Conservation (phyloP, 306 rosid genomes). For the Prunus davidiana region DNA sequence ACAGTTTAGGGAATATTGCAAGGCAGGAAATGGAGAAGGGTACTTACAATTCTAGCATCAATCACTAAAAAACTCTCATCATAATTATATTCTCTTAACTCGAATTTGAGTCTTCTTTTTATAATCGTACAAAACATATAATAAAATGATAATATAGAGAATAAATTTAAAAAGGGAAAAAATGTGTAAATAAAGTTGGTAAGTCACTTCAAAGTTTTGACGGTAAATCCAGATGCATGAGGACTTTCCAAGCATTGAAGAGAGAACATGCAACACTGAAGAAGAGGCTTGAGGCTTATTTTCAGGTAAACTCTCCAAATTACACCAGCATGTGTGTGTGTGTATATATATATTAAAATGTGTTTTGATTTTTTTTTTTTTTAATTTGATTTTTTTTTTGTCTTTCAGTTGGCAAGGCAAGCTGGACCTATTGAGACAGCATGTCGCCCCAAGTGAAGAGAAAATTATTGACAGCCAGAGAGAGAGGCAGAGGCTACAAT, state of each 20-base stretch:
- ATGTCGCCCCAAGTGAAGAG: conserved; percentile 48
- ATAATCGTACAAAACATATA: no score
- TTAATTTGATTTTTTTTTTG: background rate
- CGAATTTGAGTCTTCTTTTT: background rate
- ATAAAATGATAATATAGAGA: no score
- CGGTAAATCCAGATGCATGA: conserved; percentile 52
- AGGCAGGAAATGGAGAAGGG: conserved; percentile 76
- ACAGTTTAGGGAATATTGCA: conserved; percentile 75
- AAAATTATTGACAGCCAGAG: background rate
- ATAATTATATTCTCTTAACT: background rate
- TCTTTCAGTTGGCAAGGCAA: conserved; percentile 54
- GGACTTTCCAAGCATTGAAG: conserved; percentile 76
- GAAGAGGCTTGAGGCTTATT: conserved; percentile 89
- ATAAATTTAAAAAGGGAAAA: no score
- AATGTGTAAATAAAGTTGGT: no score
- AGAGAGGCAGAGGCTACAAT: no score
- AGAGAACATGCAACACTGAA: conserved; percentile 69
- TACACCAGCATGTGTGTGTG: no score
- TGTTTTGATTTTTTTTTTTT: background rate
- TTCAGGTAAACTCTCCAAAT: conserved; percentile 49
- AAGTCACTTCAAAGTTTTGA: background rate
- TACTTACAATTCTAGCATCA: conserved; percentile 19
- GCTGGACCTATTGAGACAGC: conserved; percentile 48
- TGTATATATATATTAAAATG: background rate
- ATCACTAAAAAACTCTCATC: background rate